Evolutionary conservation across 1,284 basidiomycete species (phyloP).

Genomic region (Boletus calvinii): DNA sequence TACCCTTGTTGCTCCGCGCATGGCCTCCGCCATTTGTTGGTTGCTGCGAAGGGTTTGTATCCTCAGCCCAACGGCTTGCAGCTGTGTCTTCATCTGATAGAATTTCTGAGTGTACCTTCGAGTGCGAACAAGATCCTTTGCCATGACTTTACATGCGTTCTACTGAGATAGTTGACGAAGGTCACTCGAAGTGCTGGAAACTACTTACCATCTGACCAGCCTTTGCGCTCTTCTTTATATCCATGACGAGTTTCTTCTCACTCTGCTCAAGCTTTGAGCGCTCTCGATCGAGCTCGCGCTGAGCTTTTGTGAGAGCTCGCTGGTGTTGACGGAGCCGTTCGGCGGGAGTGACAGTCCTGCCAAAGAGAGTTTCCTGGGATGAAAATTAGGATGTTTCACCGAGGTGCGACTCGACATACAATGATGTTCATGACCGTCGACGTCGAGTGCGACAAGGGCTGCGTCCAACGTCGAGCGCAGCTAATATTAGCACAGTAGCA

Average conservation of each 20-base stretch:
- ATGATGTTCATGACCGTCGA: constrained; percentile 67
- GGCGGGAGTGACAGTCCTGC: constrained; percentile 90
- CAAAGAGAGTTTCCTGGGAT: constrained; percentile 87
- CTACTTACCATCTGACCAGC: constrained; percentile 86
- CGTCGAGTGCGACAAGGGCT: constrained; percentile 20
- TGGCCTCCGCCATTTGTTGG: constrained; percentile 99
- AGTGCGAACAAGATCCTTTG: constrained; percentile 96
- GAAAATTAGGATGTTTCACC: constrained; percentile 9
- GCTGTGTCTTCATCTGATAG: constrained; percentile 97
- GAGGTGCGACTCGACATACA: constrained; percentile 40
- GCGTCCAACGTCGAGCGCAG: constrained; percentile 11
- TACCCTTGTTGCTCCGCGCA: constrained; percentile 96
- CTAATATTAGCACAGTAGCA: background rate
- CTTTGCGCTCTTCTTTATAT: constrained; percentile 97
- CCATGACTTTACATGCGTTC: constrained; percentile 99
- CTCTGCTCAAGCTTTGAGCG: constrained; percentile 92
- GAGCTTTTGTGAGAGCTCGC: constrained; percentile 92
- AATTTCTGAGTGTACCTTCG: constrained; percentile 97
- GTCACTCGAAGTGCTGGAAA: constrained; percentile 2
- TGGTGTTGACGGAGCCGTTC: constrained; percentile 97
- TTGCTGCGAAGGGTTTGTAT: constrained; percentile 97
- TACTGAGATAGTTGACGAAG: constrained; percentile 37
- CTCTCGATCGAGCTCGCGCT: constrained; percentile 96
- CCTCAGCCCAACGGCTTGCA: constrained; percentile 93
- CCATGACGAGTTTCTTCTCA: constrained; percentile 89